Conservation (phyloP, 2,329 filamentous ascomycete species). For the Colletotrichum tofieldiae region DNA sequence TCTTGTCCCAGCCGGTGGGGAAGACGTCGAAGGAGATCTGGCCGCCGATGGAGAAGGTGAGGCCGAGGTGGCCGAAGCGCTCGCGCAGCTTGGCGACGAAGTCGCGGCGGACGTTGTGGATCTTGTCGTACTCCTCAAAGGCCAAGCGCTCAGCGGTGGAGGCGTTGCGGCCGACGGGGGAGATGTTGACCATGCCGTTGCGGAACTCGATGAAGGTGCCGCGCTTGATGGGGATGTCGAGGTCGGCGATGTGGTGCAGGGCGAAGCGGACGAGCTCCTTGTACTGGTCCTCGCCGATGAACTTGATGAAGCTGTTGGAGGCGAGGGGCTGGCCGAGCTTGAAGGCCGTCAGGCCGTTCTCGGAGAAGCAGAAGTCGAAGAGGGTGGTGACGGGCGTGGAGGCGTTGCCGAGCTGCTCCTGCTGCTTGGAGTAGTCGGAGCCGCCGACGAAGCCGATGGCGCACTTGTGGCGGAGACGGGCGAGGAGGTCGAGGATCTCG, state of each 20-base stretch:
- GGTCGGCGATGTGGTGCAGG: slow-evolving; percentile 86
- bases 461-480: slow-evolving; percentile 85
- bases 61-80: slow-evolving; percentile 85
- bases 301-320: slow-evolving; percentile 89
- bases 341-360: slow-evolving; percentile 95
- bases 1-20: slow-evolving; percentile 98
- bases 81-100: slow-evolving; percentile 85
- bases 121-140: slow-evolving; percentile 86
- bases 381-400: slow-evolving; percentile 81
- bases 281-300: slow-evolving; percentile 88
- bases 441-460: slow-evolving; percentile 95
- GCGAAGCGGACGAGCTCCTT: slow-evolving; percentile 84
- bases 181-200: slow-evolving; percentile 93
- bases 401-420: slow-evolving; percentile 88
- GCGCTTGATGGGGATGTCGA: slow-evolving; percentile 87
- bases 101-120: slow-evolving; percentile 81
- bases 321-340: slow-evolving; percentile 84
- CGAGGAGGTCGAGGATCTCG: slow-evolving; percentile 88
- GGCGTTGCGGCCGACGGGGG: slow-evolving; percentile 89
- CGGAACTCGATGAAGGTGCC: slow-evolving; percentile 91
- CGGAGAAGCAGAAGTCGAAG: slow-evolving; percentile 98
- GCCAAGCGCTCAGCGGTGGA: slow-evolving; percentile 84
- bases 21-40: slow-evolving; percentile 99
- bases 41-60: slow-evolving; percentile 96
- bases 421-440: slow-evolving; percentile 92